Evolutionary conservation across 2,329 filamentous ascomycete species (phyloP), one percentile per base, ranked within the genome.

Genomic region (Penicillium olsonii): DNA sequence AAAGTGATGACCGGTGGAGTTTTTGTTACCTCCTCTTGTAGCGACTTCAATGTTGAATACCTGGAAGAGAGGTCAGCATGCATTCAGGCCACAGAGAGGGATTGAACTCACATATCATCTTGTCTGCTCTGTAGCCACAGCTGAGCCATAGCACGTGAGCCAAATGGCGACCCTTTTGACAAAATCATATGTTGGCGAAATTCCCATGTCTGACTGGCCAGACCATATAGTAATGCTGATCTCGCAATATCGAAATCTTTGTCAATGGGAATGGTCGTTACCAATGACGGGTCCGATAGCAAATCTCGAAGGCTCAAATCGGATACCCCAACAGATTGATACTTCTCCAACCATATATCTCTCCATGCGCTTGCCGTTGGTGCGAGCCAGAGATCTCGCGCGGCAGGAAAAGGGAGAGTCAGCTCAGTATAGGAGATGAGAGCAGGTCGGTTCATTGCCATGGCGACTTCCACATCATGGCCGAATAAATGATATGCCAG

Each of bases 111-210:
- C 54, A 56, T 33, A 10, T 56, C 54, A n/a, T 56, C 54, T 37
- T 54, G 54, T 34, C 54, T 38, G 27, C 54, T 54, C 22, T 56
- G 54, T 9, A 56, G 45, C 54, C 54, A 56, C 6, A 56, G 22
- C 18, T 31, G 35, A 18, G 45, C 48, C 7, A 44, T 54, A 5
- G 54, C 48, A 4, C 49, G 49, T 7, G 48, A 17, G 1, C 20
- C 35, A 22, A 45, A 44, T 3, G 34, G 35, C 24, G 37, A 44
- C 12, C 39, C 39, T 12, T 50, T 38, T 5, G 47, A 50, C 14
- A 56, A 31, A 15, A 46, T 37, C 45, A 44, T 54, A n/a, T 56
- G 52, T 9, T 56, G 54, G 15, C 52, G 42, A 17, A 52, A 50
- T 17, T 54, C 54, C 43, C 41, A 54, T 3, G 49, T 47, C 20